Percentiles rank a stretch among this genome's conserved stretches.
Evolutionary conservation across 2,329 filamentous ascomycete genomes (phyloP).

Genomic region (Aspergillus pseudonomiae): DNA sequence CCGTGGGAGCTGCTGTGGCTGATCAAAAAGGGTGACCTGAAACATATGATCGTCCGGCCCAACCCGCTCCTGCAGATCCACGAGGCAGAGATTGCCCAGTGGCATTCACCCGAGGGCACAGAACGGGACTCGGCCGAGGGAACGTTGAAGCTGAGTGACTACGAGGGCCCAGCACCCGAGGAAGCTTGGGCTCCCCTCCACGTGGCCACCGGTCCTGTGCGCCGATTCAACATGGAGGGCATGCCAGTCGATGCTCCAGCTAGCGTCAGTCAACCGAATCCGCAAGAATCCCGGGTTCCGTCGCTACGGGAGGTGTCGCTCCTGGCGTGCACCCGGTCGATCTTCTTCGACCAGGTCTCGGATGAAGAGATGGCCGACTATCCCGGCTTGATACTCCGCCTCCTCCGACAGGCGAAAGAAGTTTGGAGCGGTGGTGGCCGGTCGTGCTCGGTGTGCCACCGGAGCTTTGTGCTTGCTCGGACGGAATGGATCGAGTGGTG

Average conservation of each 20-base stretch:
- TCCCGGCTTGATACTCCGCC: slow-evolving; percentile 36
- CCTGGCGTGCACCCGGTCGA: slow-evolving; percentile 40
- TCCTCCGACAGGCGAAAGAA: slow-evolving; percentile 39
- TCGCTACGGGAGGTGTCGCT: slow-evolving; percentile 49
- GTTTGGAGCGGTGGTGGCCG: slow-evolving; percentile 42
- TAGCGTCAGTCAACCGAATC: slow-evolving; percentile 6
- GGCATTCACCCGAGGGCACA: slow-evolving; percentile 30
- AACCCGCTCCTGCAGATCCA: slow-evolving; percentile 43
- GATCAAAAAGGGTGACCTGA: slow-evolving; percentile 40
- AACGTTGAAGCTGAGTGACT: slow-evolving; percentile 22
- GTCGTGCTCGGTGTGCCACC: slow-evolving; percentile 45
- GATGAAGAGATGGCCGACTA: slow-evolving; percentile 38
- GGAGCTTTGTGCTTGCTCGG: slow-evolving; percentile 45
- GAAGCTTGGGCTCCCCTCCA: slow-evolving; percentile 41
- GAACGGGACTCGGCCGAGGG: slow-evolving; percentile 6
- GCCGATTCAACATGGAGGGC: slow-evolving; percentile 40
- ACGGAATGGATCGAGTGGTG: slow-evolving; percentile 51
- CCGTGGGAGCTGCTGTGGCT: slow-evolving; percentile 51
- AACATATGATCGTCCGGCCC: slow-evolving; percentile 42
- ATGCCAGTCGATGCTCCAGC: slow-evolving; percentile 19
- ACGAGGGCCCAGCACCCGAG: slow-evolving; percentile 30
- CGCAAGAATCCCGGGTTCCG: slow-evolving; percentile 29
- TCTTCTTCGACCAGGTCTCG: slow-evolving; percentile 40
- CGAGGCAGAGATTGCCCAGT: slow-evolving; percentile 33
- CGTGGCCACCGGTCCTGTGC: slow-evolving; percentile 38